phyloP scores from a whole-genome alignment of 192 early-diverging fungal genomes.

The Haplosporangium gracile region DNA sequence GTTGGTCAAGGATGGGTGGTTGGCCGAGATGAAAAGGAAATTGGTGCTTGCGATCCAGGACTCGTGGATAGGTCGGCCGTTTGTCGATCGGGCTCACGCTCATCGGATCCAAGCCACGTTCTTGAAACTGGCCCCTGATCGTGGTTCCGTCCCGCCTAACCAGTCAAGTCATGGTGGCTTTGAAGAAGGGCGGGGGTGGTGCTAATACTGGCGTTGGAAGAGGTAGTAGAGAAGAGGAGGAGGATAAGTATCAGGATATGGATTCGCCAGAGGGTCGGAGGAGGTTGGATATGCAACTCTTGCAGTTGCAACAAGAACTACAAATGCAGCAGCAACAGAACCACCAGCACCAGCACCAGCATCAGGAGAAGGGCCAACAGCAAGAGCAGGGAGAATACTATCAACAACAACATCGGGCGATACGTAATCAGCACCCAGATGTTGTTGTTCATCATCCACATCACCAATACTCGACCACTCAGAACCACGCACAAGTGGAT shows the following conservation, averaged over 20 bases:
- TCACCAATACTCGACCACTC: background rate
- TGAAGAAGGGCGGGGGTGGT: background rate
- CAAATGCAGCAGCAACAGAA: background rate
- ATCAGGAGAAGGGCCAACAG: background rate
- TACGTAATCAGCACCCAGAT: background rate
- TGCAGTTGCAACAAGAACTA: background rate
- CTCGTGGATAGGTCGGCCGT: background rate
- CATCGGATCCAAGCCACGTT: constrained; percentile 27
- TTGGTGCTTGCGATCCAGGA: background rate
- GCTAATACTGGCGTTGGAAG: background rate
- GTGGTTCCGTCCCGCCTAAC: background rate
- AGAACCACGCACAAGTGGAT: constrained; percentile 15
- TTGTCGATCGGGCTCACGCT: constrained; percentile 9
- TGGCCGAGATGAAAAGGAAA: constrained; percentile 6
- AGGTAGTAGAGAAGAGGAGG: background rate
- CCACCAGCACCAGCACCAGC: background rate
- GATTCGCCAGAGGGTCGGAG: background rate
- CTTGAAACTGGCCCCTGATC: constrained; percentile 13
- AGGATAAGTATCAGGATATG: background rate
- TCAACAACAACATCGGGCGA: background rate
- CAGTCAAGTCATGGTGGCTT: background rate
- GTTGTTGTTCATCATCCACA: background rate
- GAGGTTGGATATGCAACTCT: background rate
- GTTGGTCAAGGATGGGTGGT: constrained; percentile 18
- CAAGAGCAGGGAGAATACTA: background rate